Conservation (phyloP, 164 flowering plant genomes). For the Aristolochia fimbriata region DNA sequence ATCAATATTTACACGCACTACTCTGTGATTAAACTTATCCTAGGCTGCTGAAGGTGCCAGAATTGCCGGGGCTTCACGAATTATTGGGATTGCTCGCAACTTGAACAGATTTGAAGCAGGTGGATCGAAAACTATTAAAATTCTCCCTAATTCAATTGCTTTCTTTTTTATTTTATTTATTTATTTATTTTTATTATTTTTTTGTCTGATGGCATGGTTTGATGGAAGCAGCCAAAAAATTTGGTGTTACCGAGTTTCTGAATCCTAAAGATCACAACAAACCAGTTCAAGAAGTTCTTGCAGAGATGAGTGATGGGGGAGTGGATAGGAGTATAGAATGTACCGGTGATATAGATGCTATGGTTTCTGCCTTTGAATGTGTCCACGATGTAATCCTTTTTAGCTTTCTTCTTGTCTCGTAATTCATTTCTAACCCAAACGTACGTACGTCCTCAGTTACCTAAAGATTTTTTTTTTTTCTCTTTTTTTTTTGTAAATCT, state of each 20-base stretch:
- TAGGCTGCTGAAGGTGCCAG: constrained; percentile 37
- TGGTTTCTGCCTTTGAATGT: constrained; percentile 51
- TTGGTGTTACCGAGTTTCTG: constrained; percentile 46
- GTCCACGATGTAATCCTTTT: constrained; percentile 30
- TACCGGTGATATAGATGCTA: constrained; percentile 35
- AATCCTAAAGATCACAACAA: constrained; percentile 38
- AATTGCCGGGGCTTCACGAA: constrained; percentile 28
- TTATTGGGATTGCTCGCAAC: constrained; percentile 26
- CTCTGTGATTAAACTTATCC: too few species aligned
- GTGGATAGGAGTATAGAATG: constrained; percentile 49
- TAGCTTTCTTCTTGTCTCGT: too few species aligned
- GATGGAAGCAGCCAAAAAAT: constrained; percentile 33
- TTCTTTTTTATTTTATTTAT: not conserved
- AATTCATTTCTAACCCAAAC: too few species aligned
- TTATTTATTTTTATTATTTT: not conserved
- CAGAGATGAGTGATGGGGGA: constrained; percentile 52
- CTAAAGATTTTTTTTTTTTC: too few species aligned
- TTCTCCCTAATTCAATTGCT: too few species aligned
- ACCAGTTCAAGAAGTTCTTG: constrained; percentile 52
- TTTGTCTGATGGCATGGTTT: not conserved
- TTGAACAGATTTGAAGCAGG: constrained; percentile 24
- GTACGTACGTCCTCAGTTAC: too few species aligned
- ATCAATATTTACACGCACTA: not conserved
- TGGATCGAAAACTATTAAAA: not conserved
- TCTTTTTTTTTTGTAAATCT: too few species aligned